Evolutionary conservation across 345 rosid genomes (phyloP), one percentile per base, ranked within the genome.

Genomic region (Tarenaya hassleriana): DNA sequence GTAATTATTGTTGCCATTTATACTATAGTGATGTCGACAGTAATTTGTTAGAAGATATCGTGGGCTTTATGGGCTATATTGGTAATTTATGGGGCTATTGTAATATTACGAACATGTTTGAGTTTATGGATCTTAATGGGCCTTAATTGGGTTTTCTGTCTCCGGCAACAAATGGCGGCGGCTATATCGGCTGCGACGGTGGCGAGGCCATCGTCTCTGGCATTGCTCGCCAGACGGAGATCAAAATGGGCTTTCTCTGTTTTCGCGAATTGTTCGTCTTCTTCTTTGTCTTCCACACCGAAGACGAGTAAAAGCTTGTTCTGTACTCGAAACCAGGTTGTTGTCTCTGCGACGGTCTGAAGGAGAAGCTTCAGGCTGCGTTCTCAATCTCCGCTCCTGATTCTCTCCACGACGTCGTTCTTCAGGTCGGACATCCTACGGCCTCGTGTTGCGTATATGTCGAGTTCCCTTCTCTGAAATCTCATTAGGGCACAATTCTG

Each of bases 261-360:
- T 45, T 60, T 62, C 35, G 61, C 73, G 8, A 49, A 52, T 63
- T 62, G 40, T 37, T 61, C 63, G 4, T 62, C 64, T 41, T 65
- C 82, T n/a, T n/a, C n/a, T n/a, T n/a, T n/a, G 1, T 60, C 79
- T 41, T 65, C 82, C 13, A 49, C 71, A 1, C 16, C 70, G 2
- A 63, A 56, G 18, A 5, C 79, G 4, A 76, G 83, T 55, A 82
- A 56, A 82, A 56, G 50, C 80, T 82, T 34, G 69, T 87, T 16
- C 81, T 87, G 14, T 91, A 91, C 70, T 82, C 95, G 4, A 84
- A 82, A 63, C 94, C 95, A 7, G 96, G 86, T 1, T 87, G 96
- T 69, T 87, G 90, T 71, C 78, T 87, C 73, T 91, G 98, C 62
- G 96, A 87, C 66, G 95, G 95, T 35, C 92, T 91, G 66, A 91